Evolutionary conservation across 2,329 filamentous ascomycete species (phyloP).

Genomic region (Fusarium robinianum): DNA sequence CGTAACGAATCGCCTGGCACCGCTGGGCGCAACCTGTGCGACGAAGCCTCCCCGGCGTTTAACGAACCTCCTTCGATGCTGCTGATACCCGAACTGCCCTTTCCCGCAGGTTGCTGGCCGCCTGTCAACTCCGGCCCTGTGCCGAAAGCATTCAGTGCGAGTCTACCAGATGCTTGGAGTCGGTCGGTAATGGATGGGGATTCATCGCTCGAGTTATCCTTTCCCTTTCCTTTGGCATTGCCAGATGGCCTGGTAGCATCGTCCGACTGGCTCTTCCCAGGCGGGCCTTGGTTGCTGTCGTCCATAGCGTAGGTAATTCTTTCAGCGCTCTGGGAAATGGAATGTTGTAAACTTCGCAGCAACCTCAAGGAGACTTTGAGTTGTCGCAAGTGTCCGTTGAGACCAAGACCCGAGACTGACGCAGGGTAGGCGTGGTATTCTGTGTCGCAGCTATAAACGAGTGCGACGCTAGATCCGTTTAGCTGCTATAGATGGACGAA

Average conservation of each 20-base stretch:
- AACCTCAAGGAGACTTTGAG: too few species aligned
- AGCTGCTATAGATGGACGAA: too few species aligned
- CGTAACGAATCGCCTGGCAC: constrained; percentile 23
- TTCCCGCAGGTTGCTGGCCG: constrained; percentile 24
- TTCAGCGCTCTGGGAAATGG: too few species aligned
- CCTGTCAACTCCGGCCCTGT: constrained; percentile 23
- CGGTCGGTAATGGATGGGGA: constrained; percentile 27
- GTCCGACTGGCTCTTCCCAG: too few species aligned
- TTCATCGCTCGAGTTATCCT: constrained; percentile 21
- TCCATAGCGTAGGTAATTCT: constrained; percentile 7
- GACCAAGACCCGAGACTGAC: too few species aligned
- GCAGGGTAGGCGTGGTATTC: too few species aligned
- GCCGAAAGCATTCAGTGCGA: constrained; percentile 35
- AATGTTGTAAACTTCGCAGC: too few species aligned
- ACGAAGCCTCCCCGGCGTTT: constrained; percentile 29
- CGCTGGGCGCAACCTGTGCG: constrained; percentile 24
- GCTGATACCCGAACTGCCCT: constrained; percentile 24
- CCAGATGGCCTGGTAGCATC: constrained; percentile 2
- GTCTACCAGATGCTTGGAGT: constrained; percentile 36
- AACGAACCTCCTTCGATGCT: constrained; percentile 18
- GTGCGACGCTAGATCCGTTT: too few species aligned
- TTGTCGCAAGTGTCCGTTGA: too few species aligned
- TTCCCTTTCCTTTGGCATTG: constrained; percentile 26
- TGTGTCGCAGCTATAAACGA: too few species aligned
- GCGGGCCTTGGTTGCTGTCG: constrained; percentile 16